A percentile compares a stretch with the other conserved stretches of the same genome.
Evolutionary conservation across 2,329 filamentous ascomycete species (phyloP).

Genomic region (Fusarium clavum): DNA sequence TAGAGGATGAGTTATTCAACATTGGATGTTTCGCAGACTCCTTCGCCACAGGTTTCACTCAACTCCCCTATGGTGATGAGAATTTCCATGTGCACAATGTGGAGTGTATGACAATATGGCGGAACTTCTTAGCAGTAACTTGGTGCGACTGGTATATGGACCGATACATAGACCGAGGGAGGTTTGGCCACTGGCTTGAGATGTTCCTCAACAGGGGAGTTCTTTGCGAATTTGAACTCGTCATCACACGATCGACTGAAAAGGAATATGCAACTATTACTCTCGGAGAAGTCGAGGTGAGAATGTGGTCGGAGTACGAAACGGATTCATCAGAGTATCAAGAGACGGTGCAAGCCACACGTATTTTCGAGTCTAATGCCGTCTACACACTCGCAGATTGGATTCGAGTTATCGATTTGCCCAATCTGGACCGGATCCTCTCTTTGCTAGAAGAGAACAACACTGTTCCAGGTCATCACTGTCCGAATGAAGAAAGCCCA

Average conservation of each 20-base stretch:
- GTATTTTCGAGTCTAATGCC: neutral
- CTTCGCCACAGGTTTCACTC: rapidly evolving
- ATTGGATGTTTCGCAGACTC: rapidly evolving
- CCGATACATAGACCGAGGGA: too few relatives aligned
- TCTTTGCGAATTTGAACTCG: neutral
- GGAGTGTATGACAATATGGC: neutral
- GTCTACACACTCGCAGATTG: rapidly evolving
- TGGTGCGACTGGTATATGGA: too few relatives aligned
- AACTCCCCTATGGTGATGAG: too few relatives aligned
- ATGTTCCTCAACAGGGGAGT: neutral
- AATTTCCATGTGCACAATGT: neutral
- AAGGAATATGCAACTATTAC: too few relatives aligned
- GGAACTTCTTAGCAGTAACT: too few relatives aligned
- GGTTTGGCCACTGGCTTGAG: neutral
- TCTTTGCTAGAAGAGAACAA: rapidly evolving
- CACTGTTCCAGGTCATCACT: rapidly evolving
- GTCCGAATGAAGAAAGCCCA: neutral
- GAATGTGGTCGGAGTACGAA: rapidly evolving
- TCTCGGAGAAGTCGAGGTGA: neutral
- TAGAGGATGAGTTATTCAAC: rapidly evolving
- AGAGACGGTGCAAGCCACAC: neutral
- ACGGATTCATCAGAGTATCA: rapidly evolving
- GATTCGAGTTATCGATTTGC: rapidly evolving
- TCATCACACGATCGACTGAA: neutral
- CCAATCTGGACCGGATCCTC: neutral